Base-by-base conservation (phyloP, 148 eudicot genomes). In the Persicaria tinctoria region DNA sequence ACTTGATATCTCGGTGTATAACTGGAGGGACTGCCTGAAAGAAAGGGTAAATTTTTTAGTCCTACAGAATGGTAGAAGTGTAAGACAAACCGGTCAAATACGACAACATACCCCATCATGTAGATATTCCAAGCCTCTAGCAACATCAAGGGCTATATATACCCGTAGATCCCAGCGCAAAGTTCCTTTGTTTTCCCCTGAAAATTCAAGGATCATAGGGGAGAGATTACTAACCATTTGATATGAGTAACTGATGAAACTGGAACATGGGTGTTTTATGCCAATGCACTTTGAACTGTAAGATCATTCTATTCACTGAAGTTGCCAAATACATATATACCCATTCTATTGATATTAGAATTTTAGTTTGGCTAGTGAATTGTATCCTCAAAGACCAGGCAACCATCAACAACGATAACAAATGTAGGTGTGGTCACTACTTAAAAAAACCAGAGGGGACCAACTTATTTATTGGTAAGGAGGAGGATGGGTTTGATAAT, bases 51-150 rank as follows among this genome's bases (percentile, higher is more conserved):
- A 57, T 49, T 60, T 77, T 73, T 17, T 14, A 10, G 9, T 8
- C 16, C 20, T n/a, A 38, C 12, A 16, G 62, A 51, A 27, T 49
- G 5, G 14, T 6, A 9, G 59, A 23, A 49, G 56, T 1, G 49
- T 6, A 2, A 46, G 41, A 50, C 54, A 46, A 48, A 70, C 5
- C 45, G 73, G 23, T 46, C 14, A 71, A 17, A 17, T 4, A 17
- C 7, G 9, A 71, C 4, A 54, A 79, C 79, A 74, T 84, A 95
- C 99, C 81, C 99, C 99, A 74, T 92, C 97, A 77, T 95, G 99
- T 74, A 95, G 99, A 86, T 95, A 95, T 72, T 95, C 97, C 88
- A 95, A 80, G 56, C 97, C 99, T 79, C 96, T 89, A 12, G 97
- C 91, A 51, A 95, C 94, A 84, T 95, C 99, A 62, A 90, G 82